phyloP scores from a whole-genome alignment of 1,284 basidiomycete genomes.

The Leccinum colubrinum region DNA sequence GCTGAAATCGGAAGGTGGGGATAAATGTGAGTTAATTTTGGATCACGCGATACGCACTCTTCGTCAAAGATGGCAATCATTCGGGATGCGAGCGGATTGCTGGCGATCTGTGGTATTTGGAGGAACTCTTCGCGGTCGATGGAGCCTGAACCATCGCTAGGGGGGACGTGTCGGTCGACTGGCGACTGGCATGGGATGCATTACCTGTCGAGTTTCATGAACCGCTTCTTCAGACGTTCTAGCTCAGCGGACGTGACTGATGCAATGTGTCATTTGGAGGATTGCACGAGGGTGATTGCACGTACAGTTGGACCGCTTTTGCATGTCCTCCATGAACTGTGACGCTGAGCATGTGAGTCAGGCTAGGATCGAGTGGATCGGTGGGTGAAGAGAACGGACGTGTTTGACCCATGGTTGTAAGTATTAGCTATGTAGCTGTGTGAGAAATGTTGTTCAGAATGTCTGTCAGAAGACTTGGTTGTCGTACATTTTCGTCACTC shows the following conservation, averaged over 20 bases:
- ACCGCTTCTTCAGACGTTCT: conserved; percentile 95
- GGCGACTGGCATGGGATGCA: neutral
- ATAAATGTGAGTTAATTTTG: neutral
- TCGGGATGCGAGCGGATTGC: conserved; percentile 93
- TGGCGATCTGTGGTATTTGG: conserved; percentile 98
- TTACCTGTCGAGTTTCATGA: conserved; percentile 97
- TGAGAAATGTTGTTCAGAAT: neutral
- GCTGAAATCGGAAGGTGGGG: conserved; percentile 39
- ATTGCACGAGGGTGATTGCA: conserved; percentile 16
- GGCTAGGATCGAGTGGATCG: conserved; percentile 4
- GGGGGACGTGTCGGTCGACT: conserved; percentile 1
- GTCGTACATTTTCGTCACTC: conserved; percentile 10
- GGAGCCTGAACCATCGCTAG: conserved; percentile 91
- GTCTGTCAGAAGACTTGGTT: neutral
- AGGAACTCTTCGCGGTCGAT: conserved; percentile 99
- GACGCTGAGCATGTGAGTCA: conserved; percentile 52
- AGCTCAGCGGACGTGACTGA: conserved; percentile 90
- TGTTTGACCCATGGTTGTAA: conserved; percentile 66
- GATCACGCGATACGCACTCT: conserved; percentile 64
- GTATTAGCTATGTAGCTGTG: neutral
- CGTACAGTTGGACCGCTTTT: conserved; percentile 89
- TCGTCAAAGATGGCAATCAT: conserved; percentile 99
- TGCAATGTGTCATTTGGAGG: conserved; percentile 7
- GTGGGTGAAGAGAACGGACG: conserved; percentile 45
- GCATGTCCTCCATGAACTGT: conserved; percentile 93